phyloP scores from a whole-genome alignment of 305 asterid species.

The Fraxinus velutina region DNA sequence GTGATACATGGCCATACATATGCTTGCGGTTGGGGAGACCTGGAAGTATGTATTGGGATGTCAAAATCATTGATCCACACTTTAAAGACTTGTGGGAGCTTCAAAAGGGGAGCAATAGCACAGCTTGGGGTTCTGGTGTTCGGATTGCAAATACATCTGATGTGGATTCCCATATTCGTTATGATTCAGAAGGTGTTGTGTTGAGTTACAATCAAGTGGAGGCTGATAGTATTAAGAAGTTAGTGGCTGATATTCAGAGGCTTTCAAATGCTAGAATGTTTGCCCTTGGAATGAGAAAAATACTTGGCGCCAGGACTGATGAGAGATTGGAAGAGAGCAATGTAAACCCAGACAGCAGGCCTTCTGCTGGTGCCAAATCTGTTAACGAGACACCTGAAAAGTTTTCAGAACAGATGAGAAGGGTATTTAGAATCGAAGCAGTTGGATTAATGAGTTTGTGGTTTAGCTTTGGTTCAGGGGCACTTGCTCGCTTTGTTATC shows the following conservation, averaged over 20 bases:
- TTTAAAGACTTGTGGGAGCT: conserved; percentile 94
- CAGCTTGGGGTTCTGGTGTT: conserved; percentile 92
- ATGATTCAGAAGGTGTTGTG: conserved; percentile 92
- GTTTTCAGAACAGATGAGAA: conserved; percentile 79
- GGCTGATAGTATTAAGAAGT: conserved; percentile 80
- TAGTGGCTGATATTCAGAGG: conserved; percentile 89
- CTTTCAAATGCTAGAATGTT: conserved; percentile 88
- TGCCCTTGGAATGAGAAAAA: conserved; percentile 81
- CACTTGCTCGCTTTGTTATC: conserved; percentile 92
- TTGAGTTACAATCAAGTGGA: conserved; percentile 87
- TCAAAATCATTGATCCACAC: conserved; percentile 81
- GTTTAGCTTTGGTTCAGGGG: conserved; percentile 95
- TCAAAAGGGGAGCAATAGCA: conserved; percentile 73
- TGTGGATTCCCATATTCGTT: conserved; percentile 90
- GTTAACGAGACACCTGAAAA: conserved; percentile 56
- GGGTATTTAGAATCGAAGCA: conserved; percentile 89
- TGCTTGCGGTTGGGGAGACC: conserved; percentile 95
- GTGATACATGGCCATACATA: conserved; percentile 75
- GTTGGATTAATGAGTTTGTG: conserved; percentile 96
- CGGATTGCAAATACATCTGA: conserved; percentile 96
- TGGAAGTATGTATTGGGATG: conserved; percentile 99
- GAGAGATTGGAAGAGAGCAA: conserved; percentile 65
- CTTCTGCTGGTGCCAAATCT: conserved; percentile 51
- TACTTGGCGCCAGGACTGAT: conserved; percentile 81
- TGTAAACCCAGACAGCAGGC: conserved; percentile 50